Conservation (phyloP, 2,329 filamentous ascomycete genomes). For the Parasarocladium wereldwijsianum region DNA sequence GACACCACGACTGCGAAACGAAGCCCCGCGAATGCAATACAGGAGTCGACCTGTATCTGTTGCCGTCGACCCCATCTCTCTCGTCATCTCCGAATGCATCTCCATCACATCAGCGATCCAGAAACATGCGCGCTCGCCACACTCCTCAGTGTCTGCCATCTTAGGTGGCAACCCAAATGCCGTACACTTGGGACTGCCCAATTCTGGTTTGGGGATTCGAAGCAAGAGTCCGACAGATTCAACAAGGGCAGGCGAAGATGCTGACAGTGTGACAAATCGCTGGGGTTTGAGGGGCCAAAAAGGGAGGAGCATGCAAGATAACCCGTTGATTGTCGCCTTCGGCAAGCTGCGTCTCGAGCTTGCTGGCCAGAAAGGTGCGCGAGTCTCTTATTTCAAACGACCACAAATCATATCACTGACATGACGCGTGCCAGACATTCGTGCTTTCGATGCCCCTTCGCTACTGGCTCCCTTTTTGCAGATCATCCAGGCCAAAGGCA, state of each 20-base stretch:
- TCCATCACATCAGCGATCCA: constrained; percentile 96
- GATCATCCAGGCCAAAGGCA: constrained; percentile 91
- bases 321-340: constrained; percentile 90
- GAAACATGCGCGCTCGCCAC: constrained; percentile 89
- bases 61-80: constrained; percentile 75
- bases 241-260: constrained; percentile 21
- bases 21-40: constrained; percentile 38
- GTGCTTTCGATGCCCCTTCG: constrained; percentile 74
- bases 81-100: constrained; percentile 98
- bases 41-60: constrained; percentile 54
- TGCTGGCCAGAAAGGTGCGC: constrained; percentile 63
- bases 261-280: constrained; percentile 50
- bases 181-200: constrained; percentile 35
- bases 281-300: constrained; percentile 93
- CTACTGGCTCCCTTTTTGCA: constrained; percentile 89
- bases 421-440: constrained; percentile 51
- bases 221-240: constrained; percentile 24
- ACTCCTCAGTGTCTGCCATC: constrained; percentile 92
- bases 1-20: constrained; percentile 10
- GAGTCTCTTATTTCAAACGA: neutral
- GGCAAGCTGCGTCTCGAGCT: constrained; percentile 78
- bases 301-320: constrained; percentile 94
- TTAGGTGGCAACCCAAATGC: constrained; percentile 60
- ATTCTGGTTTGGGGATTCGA: constrained; percentile 22
- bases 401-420: neutral